A percentile compares a stretch with the other conserved stretches of the same genome.
These are phyloP conservation scores for Pisolithus sp. DNA, from an alignment of 768 basidiomycete species.

Conservation along the genomic window DNA sequence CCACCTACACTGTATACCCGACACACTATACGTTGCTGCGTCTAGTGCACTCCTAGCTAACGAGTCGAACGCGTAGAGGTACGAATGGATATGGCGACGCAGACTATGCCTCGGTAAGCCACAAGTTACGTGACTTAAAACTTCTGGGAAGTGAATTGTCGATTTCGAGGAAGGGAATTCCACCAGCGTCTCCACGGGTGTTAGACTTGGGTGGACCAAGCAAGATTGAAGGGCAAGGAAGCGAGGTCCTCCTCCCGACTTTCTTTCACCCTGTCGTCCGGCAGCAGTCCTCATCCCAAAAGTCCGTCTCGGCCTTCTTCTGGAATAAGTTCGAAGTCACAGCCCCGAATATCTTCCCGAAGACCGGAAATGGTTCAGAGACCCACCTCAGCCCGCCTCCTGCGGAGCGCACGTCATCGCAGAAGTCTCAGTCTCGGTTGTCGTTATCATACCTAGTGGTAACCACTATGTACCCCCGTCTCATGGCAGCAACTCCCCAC, in stretches of 20 bases:
- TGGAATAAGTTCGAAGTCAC: not conserved
- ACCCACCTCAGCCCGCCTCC: constrained; percentile 3
- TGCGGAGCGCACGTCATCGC: constrained; percentile 7
- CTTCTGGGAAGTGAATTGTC: constrained; percentile 3
- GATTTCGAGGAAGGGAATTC: constrained; percentile 1
- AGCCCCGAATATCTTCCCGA: constrained; percentile 8
- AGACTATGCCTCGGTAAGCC: constrained; percentile 5
- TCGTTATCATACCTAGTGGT: constrained; percentile 56
- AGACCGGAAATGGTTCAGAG: constrained; percentile 3
- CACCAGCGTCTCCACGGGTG: constrained; percentile 29
- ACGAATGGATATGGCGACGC: constrained; percentile 23
- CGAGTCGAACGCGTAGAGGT: too few relatives aligned
- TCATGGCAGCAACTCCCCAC: constrained; percentile 11
- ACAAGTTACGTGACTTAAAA: constrained; percentile 7
- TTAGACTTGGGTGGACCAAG: constrained; percentile 44
- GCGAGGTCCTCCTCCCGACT: not conserved
- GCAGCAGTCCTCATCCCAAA: not conserved
- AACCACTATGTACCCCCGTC: constrained; percentile 13
- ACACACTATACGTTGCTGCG: too few relatives aligned
- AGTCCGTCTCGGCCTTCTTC: not conserved
- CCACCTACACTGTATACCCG: too few relatives aligned
- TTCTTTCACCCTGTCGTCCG: constrained; percentile 1
- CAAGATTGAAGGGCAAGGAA: not conserved
- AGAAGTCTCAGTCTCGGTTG: constrained; percentile 39
- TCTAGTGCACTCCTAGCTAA: too few relatives aligned